Conservation (phyloP, 352 stramenopile genomes). For the Phytophthora niederhauseri region DNA sequence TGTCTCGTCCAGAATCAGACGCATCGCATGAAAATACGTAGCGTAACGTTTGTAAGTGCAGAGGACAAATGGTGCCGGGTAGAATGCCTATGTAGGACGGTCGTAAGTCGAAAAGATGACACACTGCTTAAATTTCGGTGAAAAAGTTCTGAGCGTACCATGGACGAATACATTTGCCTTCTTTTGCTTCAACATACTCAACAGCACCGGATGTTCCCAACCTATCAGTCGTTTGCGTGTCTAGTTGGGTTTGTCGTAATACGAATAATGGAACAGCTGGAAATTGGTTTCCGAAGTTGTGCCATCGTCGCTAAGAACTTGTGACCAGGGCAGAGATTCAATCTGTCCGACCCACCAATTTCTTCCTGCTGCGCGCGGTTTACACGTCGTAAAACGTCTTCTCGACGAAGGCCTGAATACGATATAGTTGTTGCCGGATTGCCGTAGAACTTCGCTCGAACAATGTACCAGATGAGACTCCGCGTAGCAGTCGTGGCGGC, state of each 20-base stretch:
- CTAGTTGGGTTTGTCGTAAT: background rate
- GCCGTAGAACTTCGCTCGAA: background rate
- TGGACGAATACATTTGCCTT: conserved; percentile 14
- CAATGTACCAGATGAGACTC: background rate
- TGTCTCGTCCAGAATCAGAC: background rate
- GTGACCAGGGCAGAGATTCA: background rate
- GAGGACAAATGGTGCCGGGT: background rate
- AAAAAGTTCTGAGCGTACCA: background rate
- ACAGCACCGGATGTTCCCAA: conserved; percentile 6
- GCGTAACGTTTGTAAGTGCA: conserved; percentile 7
- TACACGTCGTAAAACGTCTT: background rate
- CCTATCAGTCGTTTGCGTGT: background rate
- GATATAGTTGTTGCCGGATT: background rate
- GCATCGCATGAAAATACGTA: conserved; percentile 1
- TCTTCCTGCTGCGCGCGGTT: background rate
- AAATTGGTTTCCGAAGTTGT: background rate
- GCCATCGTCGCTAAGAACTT: background rate
- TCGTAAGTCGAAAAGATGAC: conserved; percentile 9
- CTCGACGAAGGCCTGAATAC: background rate
- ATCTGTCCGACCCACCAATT: background rate
- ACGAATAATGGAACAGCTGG: background rate
- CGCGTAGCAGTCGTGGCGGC: background rate
- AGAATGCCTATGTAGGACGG: background rate
- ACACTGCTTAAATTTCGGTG: conserved; percentile 10
- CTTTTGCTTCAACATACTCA: conserved; percentile 6